Base-by-base conservation (phyloP, 2,329 filamentous ascomycete species). In the Leptographium radiaticola region DNA sequence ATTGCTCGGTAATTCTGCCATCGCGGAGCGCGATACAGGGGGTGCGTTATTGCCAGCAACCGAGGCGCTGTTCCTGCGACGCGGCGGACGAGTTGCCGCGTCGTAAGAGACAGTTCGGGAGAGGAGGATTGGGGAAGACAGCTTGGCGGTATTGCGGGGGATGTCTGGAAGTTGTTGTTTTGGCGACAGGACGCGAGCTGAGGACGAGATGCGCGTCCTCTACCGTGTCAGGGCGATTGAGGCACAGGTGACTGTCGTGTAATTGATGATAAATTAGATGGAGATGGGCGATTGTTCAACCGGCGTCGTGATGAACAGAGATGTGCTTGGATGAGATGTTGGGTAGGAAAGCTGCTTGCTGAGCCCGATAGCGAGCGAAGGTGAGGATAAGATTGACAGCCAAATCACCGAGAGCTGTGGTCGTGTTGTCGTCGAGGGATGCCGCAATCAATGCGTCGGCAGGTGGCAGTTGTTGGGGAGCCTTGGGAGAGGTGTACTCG, bases 71-170 rank as follows among this genome's bases (percentile, higher is more conserved):
- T 70, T 71, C 77, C 83, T 76, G 71, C 82, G 77, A 67, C 77
- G 75, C 65, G 79, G 77, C 68, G 77, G 74, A 62, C 87, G 85
- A 63, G 83, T 81, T 73, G 85, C 84, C 76, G 84, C 84, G 76
- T 89, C 86, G 79, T 93, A 94, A 71, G 88, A 89, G 77, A 93
- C 85, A 76, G 87, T 89, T 69, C 88, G 87, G 70, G 87, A 85
- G 66, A 94, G 80, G 66, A 95, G 78, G 71, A 93, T 77, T 75
- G 79, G 84, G 70, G 90, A 87, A 84, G 89, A 91, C 88, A 94
- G 84, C 75, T 95, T 94, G 87, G 85, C 87, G 88, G 88, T 91
- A 72, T 86, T 87, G 73, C 34, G 49, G 52, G 52, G 30, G 20
- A 30, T 11, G 4, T 18, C 10, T 33, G 33, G 31, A 15, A 44